Evolutionary conservation across 2,329 filamentous ascomycete genomes (phyloP).

Genomic region (Neonectria neomacrospora): DNA sequence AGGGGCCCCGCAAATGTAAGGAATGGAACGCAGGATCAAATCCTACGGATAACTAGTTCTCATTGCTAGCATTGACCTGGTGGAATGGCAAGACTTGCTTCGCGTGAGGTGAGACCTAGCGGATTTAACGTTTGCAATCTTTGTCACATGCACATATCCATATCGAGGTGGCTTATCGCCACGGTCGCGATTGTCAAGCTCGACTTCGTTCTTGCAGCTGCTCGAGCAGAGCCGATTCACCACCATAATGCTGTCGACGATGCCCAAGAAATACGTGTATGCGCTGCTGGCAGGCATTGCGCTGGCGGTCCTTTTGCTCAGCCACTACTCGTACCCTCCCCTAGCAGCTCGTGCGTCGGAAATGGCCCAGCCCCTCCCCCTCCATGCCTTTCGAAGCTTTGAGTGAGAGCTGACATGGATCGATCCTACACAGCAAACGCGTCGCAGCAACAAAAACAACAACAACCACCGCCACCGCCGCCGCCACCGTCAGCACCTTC

Average conservation of each 20-base stretch:
- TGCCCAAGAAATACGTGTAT: conserved; percentile 3
- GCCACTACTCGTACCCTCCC: neutral
- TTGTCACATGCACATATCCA: neutral
- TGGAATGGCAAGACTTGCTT: too few relatives aligned
- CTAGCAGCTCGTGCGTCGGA: neutral
- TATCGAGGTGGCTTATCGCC: neutral
- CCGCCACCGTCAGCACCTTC: neutral
- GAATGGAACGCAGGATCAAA: neutral
- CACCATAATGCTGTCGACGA: neutral
- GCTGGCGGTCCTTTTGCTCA: neutral
- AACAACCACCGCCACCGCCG: neutral
- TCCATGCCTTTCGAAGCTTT: neutral
- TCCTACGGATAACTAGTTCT: neutral
- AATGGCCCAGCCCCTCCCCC: neutral
- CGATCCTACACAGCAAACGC: neutral
- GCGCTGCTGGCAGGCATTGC: conserved; percentile 6
- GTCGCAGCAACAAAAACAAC: neutral
- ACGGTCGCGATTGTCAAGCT: neutral
- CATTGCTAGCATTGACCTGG: neutral
- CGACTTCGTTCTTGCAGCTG: neutral
- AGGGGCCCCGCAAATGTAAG: too few relatives aligned
- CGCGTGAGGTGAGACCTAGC: neutral
- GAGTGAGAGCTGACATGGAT: neutral
- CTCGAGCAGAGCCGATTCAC: neutral
- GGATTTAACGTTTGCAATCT: neutral